A percentile compares a stretch with the other conserved stretches of the same genome.
Conservation (phyloP, 2,329 filamentous ascomycete species). For the Nigrograna mackinnonii region DNA sequence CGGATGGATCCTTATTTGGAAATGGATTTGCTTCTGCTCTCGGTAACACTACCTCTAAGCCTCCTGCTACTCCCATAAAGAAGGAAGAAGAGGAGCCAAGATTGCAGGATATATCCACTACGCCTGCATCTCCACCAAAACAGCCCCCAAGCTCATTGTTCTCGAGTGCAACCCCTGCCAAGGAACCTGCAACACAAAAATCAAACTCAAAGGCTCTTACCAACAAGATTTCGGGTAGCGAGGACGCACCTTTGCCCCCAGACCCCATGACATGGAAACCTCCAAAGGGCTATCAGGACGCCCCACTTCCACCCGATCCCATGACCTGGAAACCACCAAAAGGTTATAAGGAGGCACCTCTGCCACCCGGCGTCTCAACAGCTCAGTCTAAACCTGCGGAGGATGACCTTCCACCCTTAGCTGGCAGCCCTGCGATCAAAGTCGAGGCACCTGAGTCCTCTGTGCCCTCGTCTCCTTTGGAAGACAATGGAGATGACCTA, state of each 20-base stretch:
- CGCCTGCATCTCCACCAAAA: constrained; percentile 33
- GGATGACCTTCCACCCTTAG: constrained; percentile 49
- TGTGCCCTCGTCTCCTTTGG: constrained; percentile 32
- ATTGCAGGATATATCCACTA: constrained; percentile 40
- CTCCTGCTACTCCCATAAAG: constrained; percentile 43
- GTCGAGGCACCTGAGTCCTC: constrained; percentile 40
- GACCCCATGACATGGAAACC: constrained; percentile 7
- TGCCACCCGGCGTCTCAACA: no score
- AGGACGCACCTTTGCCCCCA: constrained; percentile 21
- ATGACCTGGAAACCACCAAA: constrained; percentile 1
- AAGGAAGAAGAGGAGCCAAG: constrained; percentile 34
- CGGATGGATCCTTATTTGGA: constrained; percentile 62
- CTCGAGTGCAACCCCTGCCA: constrained; percentile 10
- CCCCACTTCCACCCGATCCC: constrained; percentile 17
- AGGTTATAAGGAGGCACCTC: no score
- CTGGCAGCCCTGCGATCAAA: constrained; percentile 52
- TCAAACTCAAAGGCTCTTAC: no score
- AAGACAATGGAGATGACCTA: constrained; percentile 29
- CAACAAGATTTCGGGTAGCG: no score
- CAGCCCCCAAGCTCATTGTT: constrained; percentile 9
- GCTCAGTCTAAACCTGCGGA: constrained; percentile 32
- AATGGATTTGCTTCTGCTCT: constrained; percentile 64
- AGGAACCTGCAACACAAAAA: constrained; percentile 15
- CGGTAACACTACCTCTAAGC: constrained; percentile 40
- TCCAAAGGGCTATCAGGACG: constrained; percentile 33